phyloP scores from a whole-genome alignment of 2,329 filamentous ascomycete genomes.

The Nothophaeocryptopus gaeumannii region DNA sequence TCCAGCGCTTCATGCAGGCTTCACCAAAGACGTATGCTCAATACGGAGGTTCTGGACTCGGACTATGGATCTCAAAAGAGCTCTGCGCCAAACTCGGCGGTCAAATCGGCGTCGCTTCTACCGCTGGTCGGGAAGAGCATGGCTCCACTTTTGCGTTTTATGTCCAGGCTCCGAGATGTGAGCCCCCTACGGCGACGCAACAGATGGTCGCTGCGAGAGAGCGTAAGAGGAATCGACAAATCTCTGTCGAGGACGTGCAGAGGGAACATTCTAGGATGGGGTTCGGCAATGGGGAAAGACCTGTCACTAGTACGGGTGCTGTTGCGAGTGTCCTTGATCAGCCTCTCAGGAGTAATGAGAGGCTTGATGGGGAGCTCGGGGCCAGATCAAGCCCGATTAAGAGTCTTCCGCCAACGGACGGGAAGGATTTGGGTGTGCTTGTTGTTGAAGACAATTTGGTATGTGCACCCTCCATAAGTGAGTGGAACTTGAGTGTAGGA shows the following conservation, averaged over 20 bases:
- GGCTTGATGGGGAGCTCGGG: not conserved
- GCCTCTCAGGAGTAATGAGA: not conserved
- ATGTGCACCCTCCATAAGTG: not conserved
- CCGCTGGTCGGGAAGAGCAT: conserved; percentile 36
- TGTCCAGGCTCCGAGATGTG: conserved; percentile 57
- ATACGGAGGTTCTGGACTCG: conserved; percentile 68
- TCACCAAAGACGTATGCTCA: conserved; percentile 66
- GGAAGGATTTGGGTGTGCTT: conserved; percentile 23
- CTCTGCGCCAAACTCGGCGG: conserved; percentile 68
- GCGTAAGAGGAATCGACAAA: conserved; percentile 59
- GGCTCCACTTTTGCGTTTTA: conserved; percentile 68
- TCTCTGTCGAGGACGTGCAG: conserved; percentile 31
- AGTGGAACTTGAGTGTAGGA: not conserved
- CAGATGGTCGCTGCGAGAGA: conserved; percentile 34
- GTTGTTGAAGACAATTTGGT: conserved; percentile 41
- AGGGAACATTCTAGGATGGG: not conserved
- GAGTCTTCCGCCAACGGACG: conserved; percentile 19
- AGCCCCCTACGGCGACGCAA: conserved; percentile 28
- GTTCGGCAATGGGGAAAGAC: no score
- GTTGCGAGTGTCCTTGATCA: not conserved
- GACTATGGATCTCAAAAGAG: conserved; percentile 65
- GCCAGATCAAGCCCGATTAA: not conserved
- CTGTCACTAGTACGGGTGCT: not conserved
- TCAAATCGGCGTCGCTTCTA: conserved; percentile 62
- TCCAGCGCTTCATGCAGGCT: conserved; percentile 73